phyloP scores from a whole-genome alignment of 208 protist species.

The Acanthamoeba lenticulata region DNA sequence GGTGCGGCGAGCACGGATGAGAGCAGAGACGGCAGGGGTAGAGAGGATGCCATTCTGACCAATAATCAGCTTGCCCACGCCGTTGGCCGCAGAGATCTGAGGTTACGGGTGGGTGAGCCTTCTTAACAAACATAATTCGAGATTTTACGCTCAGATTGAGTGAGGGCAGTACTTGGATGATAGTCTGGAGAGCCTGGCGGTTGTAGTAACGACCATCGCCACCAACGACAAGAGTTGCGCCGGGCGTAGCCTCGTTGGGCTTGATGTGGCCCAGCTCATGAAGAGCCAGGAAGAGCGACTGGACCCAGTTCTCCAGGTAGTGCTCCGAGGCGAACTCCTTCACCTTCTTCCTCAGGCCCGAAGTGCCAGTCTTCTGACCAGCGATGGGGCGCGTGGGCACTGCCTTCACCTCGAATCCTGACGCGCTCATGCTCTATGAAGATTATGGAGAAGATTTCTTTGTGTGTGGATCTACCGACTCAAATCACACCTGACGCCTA shows the following conservation, averaged over 20 bases:
- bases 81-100: constrained; percentile 94
- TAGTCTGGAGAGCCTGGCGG: constrained; percentile 93
- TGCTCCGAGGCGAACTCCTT: constrained; percentile 90
- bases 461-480: not conserved
- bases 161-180: constrained; percentile 77
- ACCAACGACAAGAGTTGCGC: constrained; percentile 93
- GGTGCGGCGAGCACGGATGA: constrained; percentile 90
- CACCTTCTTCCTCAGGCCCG: constrained; percentile 95
- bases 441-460: not conserved
- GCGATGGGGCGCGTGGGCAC: constrained; percentile 83
- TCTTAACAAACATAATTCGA: not conserved
- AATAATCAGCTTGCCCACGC: constrained; percentile 87
- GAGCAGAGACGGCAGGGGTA: constrained; percentile 95
- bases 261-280: constrained; percentile 66
- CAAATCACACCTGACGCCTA: not conserved
- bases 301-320: constrained; percentile 98
- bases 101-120: not conserved
- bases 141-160: not conserved
- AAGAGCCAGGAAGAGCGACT: constrained; percentile 94
- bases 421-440: not conserved
- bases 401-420: constrained; percentile 41
- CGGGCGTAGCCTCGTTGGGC: constrained; percentile 70
- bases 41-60: constrained; percentile 95
- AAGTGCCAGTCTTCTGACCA: constrained; percentile 96
- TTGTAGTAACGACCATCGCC: constrained; percentile 97